Evolutionary conservation across 2,329 filamentous ascomycete species (phyloP), one percentile per base, ranked within the genome.

Genomic region (Clarireedia paspali): DNA sequence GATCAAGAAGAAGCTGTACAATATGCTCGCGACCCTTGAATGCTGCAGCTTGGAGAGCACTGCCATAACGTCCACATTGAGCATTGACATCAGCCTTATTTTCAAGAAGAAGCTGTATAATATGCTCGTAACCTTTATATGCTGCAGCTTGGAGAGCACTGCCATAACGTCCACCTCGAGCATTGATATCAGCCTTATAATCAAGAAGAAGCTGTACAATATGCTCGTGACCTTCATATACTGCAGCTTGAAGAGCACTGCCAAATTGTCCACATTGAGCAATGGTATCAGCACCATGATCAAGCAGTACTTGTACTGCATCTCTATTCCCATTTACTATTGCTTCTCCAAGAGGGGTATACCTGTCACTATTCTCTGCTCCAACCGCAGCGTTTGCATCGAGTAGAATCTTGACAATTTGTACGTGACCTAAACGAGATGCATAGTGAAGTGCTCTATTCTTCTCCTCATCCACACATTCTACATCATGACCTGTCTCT

Each of bases 161-260:
- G 6, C 62, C 63, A 46, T 60, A 63, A 4, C 51, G 1, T 5
- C 63, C 62, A 10, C 63, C 61, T 34, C 53, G 26, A n/a, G 56
- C 55, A 47, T 68, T 63, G 20, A 68, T 57, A 46, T 68, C 56
- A n/a, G 55, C 55, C n/a, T 53, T 58, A 40, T 39, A 0, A 1
- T 50, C 34, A 24, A 50, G 48, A 36, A 48, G 47, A 5, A 48
- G 47, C 26, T 36, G 23, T 15, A 48, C 47, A 30, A 48, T 48
- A 20, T 20, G 12, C 23, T 20, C 1, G 20, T 26, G 1, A 53
- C 30, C n/a, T 61, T 34, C 0, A 46, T 44, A 4, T 26, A 1
- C 12, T 55, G 24, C 26, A 27, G 7, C 26, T 27, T 27, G 26
- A 2, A 27, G 26, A 6, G 26, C 26, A 27, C 26, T 27, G 7